Evolutionary conservation across 768 basidiomycete species (phyloP).

Genomic region (Pulveroboletus sp.): DNA sequence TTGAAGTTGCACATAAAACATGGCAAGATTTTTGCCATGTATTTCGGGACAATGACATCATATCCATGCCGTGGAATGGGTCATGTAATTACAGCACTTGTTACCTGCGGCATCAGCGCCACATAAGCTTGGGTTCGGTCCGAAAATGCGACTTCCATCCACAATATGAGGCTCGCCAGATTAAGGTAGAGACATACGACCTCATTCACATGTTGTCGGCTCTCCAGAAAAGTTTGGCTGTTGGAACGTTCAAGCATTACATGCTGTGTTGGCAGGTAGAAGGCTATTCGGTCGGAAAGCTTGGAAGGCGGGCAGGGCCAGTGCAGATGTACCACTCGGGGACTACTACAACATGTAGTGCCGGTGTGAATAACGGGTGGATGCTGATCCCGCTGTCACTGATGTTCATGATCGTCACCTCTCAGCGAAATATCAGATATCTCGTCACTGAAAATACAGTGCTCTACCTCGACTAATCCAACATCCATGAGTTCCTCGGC

Average conservation of each 20-base stretch:
- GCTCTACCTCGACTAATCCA: background rate
- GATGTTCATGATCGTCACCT: too few relatives aligned
- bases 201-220: background rate
- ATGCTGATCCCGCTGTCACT: too few relatives aligned
- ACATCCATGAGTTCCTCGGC: background rate
- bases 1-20: too few relatives aligned
- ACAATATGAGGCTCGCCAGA: background rate
- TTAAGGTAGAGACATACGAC: background rate
- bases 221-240: background rate
- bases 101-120: too few relatives aligned
- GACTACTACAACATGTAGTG: background rate
- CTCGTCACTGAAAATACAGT: background rate
- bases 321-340: background rate
- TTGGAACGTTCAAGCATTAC: background rate
- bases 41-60: too few relatives aligned
- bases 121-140: too few relatives aligned
- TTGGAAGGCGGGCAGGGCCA: background rate
- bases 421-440: background rate
- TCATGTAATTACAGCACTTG: too few relatives aligned
- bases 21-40: too few relatives aligned
- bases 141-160: too few relatives aligned
- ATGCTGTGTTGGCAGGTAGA: background rate
- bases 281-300: background rate
- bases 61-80: too few relatives aligned
- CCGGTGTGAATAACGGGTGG: too few relatives aligned